Base-by-base conservation (phyloP, 345 rosid genomes). In the Salix dunnii region DNA sequence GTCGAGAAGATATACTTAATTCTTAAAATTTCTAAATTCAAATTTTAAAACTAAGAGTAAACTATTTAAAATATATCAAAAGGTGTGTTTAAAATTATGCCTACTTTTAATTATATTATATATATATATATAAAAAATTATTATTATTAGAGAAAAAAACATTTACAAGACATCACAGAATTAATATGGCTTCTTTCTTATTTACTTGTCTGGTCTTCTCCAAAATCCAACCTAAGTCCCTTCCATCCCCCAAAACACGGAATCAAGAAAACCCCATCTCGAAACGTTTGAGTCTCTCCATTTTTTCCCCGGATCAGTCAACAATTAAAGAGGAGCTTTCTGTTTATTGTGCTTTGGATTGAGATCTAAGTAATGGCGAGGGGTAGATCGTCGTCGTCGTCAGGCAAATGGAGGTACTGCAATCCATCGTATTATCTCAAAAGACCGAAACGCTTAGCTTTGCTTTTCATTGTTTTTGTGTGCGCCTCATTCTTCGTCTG, bases 351-450 rank as follows among this genome's bases (percentile, higher is more conserved):
- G 33, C 6, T 64, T 64, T 40, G 27, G 49, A 21, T 2, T 25
- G 23, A 40, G 30, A 68, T 36, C 49, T 43, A n/a, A 51, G 35
- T 21, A 75, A 86, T 88, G 89, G 88, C 83, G 67, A 85, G 88
- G 84, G 73, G 66, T 63, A 86, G 90, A 88, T 88, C 89, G 51
- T 86, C 80, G 10, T 40, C 87, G 17, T 82, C 80, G 18, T 74
- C 84, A 14, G 75, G 79, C 74, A 70, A 66, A 74, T 89, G 89
- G 88, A 85, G 88, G 72, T 93, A 89, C 74, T 85, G 89, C 74
- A 87, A 89, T 78, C 98, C 97, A 3, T 82, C 88, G 23, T 90
- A 85, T 85, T 95, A 90, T 79, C 88, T 93, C 33, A 89, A 89
- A 83, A 82, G 96, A 27, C 96, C 98, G 23, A 90, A 87, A 75